A percentile compares a stretch with the other conserved stretches of the same genome.
These are phyloP conservation scores for Saccharomycopsis sp. DNA, from an alignment of 805 yeast species.

Conservation along the genomic window DNA sequence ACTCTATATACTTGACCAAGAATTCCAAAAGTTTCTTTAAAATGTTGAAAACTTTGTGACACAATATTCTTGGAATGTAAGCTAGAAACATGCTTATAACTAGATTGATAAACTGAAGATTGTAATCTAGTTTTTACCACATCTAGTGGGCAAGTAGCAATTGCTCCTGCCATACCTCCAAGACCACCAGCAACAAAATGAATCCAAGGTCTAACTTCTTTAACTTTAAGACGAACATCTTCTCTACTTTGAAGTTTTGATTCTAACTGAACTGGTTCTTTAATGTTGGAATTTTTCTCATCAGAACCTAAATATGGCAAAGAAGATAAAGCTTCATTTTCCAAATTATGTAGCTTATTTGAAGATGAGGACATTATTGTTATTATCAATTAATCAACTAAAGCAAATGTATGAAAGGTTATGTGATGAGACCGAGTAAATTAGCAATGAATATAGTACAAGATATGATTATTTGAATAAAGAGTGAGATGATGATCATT, in stretches of 20 bases:
- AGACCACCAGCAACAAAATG: constrained; percentile 87
- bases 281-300: constrained; percentile 50
- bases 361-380: not conserved
- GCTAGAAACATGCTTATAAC: constrained; percentile 36
- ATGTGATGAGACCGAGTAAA: too few species aligned
- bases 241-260: not conserved
- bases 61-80: constrained; percentile 25
- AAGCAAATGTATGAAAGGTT: not conserved
- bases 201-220: constrained; percentile 45
- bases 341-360: constrained; percentile 24
- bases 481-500: too few species aligned
- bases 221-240: constrained; percentile 10
- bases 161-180: constrained; percentile 98
- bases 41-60: constrained; percentile 53
- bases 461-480: too few species aligned
- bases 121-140: constrained; percentile 93
- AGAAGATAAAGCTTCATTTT: constrained; percentile 48
- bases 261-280: constrained; percentile 26
- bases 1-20: constrained; percentile 52
- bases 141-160: constrained; percentile 89
- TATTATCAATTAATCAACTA: not conserved
- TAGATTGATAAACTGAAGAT: constrained; percentile 64
- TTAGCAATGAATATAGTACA: too few species aligned
- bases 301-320: constrained; percentile 58
- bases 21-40: constrained; percentile 71